Conservation (phyloP, 2,329 filamentous ascomycete genomes). For the Xylaria sp. region DNA sequence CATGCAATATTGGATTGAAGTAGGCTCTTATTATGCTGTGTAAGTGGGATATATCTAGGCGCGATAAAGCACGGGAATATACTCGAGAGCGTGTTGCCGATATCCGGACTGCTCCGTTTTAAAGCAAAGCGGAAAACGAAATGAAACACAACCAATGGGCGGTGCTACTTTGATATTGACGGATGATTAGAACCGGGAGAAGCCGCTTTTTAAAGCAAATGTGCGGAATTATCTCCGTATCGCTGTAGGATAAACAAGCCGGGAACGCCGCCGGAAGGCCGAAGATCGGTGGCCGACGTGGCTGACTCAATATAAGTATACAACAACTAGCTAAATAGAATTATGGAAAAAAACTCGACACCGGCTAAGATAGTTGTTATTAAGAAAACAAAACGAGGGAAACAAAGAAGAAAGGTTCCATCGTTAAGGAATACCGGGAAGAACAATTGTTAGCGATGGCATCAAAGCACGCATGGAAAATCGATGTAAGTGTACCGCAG, state of each 20-base stretch:
- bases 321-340: neutral
- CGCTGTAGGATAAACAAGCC: neutral
- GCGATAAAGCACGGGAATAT: neutral
- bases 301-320: neutral
- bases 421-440: neutral
- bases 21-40: neutral
- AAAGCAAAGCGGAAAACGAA: neutral
- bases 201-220: slow-evolving; percentile 11
- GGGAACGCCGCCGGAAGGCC: slow-evolving; percentile 1
- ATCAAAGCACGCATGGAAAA: slow-evolving; percentile 48
- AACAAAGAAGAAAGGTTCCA: neutral
- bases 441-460: slow-evolving; percentile 31
- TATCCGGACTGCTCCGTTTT: slow-evolving; percentile 1
- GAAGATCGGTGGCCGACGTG: slow-evolving; percentile 22
- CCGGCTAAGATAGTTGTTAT: neutral
- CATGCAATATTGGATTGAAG: neutral
- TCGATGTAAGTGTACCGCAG: no score
- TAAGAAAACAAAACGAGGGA: neutral
- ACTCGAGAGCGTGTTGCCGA: neutral
- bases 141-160: neutral
- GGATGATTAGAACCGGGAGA: slow-evolving; percentile 12
- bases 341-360: neutral
- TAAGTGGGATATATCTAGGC: neutral
- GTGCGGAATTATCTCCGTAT: slow-evolving; percentile 22
- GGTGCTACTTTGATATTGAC: neutral